Evolutionary conservation across 2,329 filamentous ascomycete species (phyloP).

Genomic region (Coniochaeta sp.): DNA sequence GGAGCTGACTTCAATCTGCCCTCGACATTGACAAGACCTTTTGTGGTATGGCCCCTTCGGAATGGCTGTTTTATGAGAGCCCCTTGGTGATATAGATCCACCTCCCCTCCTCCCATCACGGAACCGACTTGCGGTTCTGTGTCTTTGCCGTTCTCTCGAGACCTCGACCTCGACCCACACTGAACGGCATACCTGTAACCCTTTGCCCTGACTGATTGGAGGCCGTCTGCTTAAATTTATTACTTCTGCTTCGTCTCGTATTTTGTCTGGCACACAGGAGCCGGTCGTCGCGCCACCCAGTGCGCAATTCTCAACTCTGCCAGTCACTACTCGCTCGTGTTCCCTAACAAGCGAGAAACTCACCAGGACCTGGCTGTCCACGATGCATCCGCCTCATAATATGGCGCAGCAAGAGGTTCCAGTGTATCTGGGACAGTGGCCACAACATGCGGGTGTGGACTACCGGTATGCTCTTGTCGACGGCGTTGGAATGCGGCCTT

Average conservation of each 20-base stretch:
- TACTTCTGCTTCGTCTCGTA: slow-evolving; percentile 4
- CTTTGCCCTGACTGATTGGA: slow-evolving; percentile 13
- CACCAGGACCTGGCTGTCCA: slow-evolving; percentile 15
- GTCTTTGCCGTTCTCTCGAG: background rate
- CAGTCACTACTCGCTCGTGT: too few relatives aligned
- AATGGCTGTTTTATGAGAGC: background rate
- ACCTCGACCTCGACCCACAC: background rate
- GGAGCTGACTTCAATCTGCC: too few relatives aligned
- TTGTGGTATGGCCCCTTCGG: too few relatives aligned
- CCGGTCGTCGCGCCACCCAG: too few relatives aligned
- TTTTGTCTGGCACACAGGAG: background rate
- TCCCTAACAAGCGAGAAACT: too few relatives aligned
- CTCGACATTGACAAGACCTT: too few relatives aligned
- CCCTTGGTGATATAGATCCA: too few relatives aligned
- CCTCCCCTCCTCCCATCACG: background rate
- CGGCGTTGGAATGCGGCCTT: slow-evolving; percentile 34
- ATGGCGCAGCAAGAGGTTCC: slow-evolving; percentile 32
- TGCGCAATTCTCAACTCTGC: too few relatives aligned
- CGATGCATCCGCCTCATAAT: slow-evolving; percentile 40
- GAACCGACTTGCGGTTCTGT: too few relatives aligned
- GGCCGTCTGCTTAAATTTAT: slow-evolving; percentile 12
- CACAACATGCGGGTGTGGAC: slow-evolving; percentile 33
- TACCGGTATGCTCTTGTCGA: slow-evolving; percentile 39
- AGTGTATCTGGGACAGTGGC: slow-evolving; percentile 49
- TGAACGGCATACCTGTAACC: background rate